Evolutionary conservation across 345 rosid genomes (phyloP).

Genomic region (Excoecaria cochinchinensis): DNA sequence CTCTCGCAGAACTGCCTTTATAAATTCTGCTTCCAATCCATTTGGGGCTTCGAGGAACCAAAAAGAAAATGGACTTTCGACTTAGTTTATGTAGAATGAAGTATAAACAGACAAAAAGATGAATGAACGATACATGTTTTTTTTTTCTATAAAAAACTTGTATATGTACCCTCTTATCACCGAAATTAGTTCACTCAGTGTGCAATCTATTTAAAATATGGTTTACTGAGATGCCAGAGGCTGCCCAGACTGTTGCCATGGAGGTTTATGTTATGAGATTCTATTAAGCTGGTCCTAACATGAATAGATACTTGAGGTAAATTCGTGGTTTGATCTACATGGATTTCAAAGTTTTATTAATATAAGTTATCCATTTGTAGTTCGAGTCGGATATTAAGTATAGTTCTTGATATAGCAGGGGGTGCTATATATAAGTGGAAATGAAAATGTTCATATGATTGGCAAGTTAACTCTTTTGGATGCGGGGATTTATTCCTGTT

Average conservation of each 20-base stretch:
- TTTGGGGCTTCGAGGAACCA: too few species aligned
- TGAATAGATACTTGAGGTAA: background rate
- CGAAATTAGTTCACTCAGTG: background rate
- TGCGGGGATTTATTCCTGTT: background rate
- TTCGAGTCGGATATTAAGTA: background rate
- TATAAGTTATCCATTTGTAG: background rate
- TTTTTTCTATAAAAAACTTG: too few species aligned
- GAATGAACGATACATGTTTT: too few species aligned
- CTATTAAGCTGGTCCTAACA: background rate
- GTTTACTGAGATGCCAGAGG: background rate
- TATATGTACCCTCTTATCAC: too few species aligned
- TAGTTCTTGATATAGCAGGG: background rate
- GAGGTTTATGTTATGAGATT: background rate
- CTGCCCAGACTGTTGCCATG: background rate
- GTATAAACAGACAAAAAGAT: too few species aligned
- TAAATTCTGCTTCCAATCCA: too few species aligned
- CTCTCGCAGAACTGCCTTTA: too few species aligned
- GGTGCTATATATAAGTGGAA: background rate
- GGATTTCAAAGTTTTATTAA: background rate
- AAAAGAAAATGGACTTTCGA: too few species aligned
- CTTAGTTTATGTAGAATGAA: too few species aligned
- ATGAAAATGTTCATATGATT: background rate
- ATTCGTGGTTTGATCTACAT: background rate
- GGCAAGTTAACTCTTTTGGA: background rate
- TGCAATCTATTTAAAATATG: background rate